Base-by-base conservation (phyloP, 495 filamentous ascomycete species). In the Penicillium chermesinum region DNA sequence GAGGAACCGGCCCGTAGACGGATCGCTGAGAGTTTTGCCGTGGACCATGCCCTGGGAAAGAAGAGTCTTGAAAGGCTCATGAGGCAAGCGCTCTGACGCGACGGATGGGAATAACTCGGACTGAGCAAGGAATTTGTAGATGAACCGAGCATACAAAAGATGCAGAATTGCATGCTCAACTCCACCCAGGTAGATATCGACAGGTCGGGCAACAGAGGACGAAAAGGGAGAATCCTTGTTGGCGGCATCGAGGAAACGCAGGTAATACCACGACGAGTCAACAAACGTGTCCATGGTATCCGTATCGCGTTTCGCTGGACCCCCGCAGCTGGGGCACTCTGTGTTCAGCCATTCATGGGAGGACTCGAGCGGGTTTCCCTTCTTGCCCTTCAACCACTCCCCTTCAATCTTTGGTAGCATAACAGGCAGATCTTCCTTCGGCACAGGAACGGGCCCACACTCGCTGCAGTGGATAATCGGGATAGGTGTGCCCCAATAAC, bases 211-310 rank as follows among this genome's bases (percentile, higher is more conserved):
- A 9, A 69, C 62, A 8, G 75, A 65, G 33, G 81, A 62, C 0
- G 77, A 80, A 53, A 94, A 83, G 0, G 79, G 86, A 10, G 61
- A 61, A 10, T 75, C 61, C 32, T 72, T 58, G 55, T 91, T 90
- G 2, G 81, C 66, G 1, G 85, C 63, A 52, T 91, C 86, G 32
- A 83, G 62, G 58, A 87, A 95, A 0, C 89, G 80, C 72, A 91
- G 79, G 54, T 80, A 94, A 61, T 95, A 95, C 89, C 89, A 95
- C 37, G 87, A 91, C 0, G 87, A 91, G 64, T 95, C 89, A 32
- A 95, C 88, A 63, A 95, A 95, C 0, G 89, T 95, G 63, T 95
- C 89, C 89, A 95, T 94, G 0, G 89, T 95, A 59, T 95, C 89
- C 2, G 89, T 95, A 57, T 95, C 89, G 22, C 89, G 81, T 58